These are phyloP conservation scores for Actinomucor elegans DNA, from an alignment of 371 early-diverging fungal genomes.

Conservation along the genomic window DNA sequence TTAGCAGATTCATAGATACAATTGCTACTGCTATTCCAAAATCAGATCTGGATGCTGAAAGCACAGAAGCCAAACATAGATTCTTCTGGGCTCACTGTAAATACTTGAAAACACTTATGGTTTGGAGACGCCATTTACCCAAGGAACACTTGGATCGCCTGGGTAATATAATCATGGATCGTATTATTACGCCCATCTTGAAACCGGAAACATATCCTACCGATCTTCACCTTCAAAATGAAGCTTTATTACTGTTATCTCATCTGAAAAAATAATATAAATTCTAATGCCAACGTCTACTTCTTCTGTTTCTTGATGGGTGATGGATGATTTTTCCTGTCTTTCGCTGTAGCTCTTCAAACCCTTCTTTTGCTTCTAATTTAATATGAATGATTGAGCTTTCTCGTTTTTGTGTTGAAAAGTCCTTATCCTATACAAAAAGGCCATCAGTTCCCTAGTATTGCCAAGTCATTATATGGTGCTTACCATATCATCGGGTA, in stretches of 20 bases:
- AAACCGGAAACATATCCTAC: conserved; percentile 16
- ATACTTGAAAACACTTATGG: conserved; percentile 30
- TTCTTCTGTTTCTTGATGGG: conserved; percentile 36
- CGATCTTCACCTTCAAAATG: conserved; percentile 10
- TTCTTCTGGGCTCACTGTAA: conserved; percentile 44
- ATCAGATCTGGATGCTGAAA: conserved; percentile 6
- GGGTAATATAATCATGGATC: conserved; percentile 20
- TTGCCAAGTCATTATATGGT: background rate
- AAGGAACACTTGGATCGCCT: conserved; percentile 18
- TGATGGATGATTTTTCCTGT: conserved; percentile 29
- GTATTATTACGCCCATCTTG: conserved; percentile 29
- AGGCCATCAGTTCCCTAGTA: background rate
- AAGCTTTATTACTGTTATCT: conserved; percentile 7
- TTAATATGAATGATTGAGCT: conserved; percentile 45
- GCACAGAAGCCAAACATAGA: conserved; percentile 28
- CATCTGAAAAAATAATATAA: conserved; percentile 5
- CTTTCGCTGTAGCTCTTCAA: conserved; percentile 27
- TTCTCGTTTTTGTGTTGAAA: conserved; percentile 32
- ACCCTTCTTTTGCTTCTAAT: conserved; percentile 34
- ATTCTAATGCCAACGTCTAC: conserved; percentile 16
- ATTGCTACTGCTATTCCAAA: conserved; percentile 17
- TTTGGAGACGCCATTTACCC: conserved; percentile 34
- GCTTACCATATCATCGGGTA: conserved; percentile 54
- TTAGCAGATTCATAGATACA: conserved; percentile 27
- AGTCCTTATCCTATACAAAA: conserved; percentile 36